Evolutionary conservation across 2,329 filamentous ascomycete species (phyloP).

Genomic region (Nemania abortiva): DNA sequence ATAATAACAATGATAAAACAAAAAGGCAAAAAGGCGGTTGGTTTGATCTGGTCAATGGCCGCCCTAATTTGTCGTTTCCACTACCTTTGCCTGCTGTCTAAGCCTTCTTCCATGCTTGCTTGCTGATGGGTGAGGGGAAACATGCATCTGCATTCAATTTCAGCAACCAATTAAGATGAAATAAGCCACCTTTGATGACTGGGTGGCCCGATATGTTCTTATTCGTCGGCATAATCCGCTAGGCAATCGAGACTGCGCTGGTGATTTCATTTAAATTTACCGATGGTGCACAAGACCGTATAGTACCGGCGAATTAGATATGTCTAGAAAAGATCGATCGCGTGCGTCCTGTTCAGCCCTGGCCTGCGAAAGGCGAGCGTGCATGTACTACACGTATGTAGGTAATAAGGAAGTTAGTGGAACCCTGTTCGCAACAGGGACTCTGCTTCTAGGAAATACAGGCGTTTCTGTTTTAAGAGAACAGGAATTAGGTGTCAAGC

Average conservation of each 20-base stretch:
- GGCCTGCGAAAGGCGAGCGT: neutral
- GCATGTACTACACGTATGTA: neutral
- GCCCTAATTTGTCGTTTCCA: neutral
- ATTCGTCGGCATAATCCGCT: slow-evolving; percentile 24
- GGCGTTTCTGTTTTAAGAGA: neutral
- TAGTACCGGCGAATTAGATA: neutral
- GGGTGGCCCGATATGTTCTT: slow-evolving; percentile 3
- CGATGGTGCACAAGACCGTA: neutral
- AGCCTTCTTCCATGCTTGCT: slow-evolving; percentile 12
- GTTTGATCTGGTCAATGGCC: too few species aligned
- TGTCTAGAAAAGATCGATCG: neutral
- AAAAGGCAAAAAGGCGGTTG: neutral
- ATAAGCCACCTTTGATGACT: neutral
- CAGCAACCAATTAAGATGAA: slow-evolving; percentile 15
- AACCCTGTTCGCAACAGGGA: neutral
- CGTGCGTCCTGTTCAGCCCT: slow-evolving; percentile 7
- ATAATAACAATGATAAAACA: neutral
- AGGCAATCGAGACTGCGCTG: slow-evolving; percentile 13
- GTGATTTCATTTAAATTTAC: slow-evolving; percentile 1
- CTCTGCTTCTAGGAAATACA: neutral
- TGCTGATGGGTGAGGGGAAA: slow-evolving; percentile 19
- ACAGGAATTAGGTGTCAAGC: neutral
- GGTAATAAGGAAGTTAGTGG: too few species aligned
- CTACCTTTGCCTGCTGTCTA: neutral
- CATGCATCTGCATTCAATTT: slow-evolving; percentile 18